These are phyloP conservation scores for Lactarius pseudohatsudake DNA, from an alignment of 768 basidiomycete species.

Conservation along the genomic window DNA sequence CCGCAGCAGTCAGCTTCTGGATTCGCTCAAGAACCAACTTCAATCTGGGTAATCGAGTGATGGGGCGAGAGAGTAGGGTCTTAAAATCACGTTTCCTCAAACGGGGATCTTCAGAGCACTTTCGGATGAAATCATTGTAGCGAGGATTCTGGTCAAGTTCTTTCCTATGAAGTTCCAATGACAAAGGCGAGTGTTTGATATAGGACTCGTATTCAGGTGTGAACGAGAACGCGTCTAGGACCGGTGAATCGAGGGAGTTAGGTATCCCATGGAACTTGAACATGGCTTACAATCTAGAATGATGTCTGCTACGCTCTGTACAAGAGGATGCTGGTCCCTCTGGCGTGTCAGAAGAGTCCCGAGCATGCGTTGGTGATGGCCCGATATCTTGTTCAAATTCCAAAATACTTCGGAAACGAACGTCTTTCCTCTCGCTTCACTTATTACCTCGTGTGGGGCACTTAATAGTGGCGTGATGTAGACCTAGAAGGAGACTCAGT, in stretches of 20 bases:
- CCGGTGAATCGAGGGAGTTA: slow-evolving; percentile 6
- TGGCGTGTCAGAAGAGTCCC: slow-evolving; percentile 76
- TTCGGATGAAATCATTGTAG: slow-evolving; percentile 68
- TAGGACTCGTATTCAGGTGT: slow-evolving; percentile 72
- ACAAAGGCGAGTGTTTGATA: slow-evolving; percentile 85
- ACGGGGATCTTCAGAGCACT: slow-evolving; percentile 60
- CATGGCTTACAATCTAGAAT: slow-evolving; percentile 66
- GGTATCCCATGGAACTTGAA: background rate
- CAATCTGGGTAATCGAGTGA: slow-evolving; percentile 84
- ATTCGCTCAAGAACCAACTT: slow-evolving; percentile 72
- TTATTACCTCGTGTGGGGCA: slow-evolving; percentile 65
- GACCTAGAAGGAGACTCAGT: slow-evolving; percentile 44
- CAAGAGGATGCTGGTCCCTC: slow-evolving; percentile 78
- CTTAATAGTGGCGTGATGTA: slow-evolving; percentile 67
- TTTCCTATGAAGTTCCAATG: slow-evolving; percentile 77
- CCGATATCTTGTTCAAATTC: slow-evolving; percentile 69
- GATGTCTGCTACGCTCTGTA: slow-evolving; percentile 83
- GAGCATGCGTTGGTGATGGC: slow-evolving; percentile 68
- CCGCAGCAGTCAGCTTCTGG: slow-evolving; percentile 59
- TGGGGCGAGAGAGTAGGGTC: slow-evolving; percentile 81
- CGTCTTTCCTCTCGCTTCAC: slow-evolving; percentile 48
- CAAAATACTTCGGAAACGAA: slow-evolving; percentile 85
- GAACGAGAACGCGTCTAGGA: slow-evolving; percentile 44
- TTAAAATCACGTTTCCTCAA: slow-evolving; percentile 74
- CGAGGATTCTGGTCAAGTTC: slow-evolving; percentile 67